Evolutionary conservation across 768 basidiomycete genomes (phyloP).

Genomic region (Termitomyces sp.): DNA sequence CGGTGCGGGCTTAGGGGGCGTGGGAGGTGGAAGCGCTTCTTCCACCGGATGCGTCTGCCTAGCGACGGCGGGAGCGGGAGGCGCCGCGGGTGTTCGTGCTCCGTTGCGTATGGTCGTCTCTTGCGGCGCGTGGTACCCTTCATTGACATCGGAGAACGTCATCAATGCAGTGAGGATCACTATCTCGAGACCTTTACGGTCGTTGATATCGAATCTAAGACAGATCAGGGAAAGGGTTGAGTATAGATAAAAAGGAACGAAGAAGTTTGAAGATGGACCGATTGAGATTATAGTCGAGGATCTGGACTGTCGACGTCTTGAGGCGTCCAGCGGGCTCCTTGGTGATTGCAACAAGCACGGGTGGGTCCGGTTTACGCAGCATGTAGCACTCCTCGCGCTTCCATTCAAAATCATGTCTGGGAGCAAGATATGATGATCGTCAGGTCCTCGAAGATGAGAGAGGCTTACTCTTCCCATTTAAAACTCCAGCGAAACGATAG

Average conservation of each 20-base stretch:
- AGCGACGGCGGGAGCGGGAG: background rate
- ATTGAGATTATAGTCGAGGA: constrained; percentile 82
- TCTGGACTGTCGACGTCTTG: constrained; percentile 62
- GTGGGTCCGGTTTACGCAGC: constrained; percentile 81
- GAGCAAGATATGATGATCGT: background rate
- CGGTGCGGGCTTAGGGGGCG: constrained; percentile 57
- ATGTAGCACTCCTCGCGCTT: constrained; percentile 79
- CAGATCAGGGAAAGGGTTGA: background rate
- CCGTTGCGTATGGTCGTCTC: constrained; percentile 4
- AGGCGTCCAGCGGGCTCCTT: constrained; percentile 67
- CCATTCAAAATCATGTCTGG: constrained; percentile 83
- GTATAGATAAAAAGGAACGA: background rate
- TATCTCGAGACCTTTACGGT: constrained; percentile 83
- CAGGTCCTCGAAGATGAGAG: background rate
- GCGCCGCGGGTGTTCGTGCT: background rate
- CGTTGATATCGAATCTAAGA: constrained; percentile 73
- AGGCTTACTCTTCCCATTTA: constrained; percentile 75
- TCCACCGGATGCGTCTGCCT: background rate
- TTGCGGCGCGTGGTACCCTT: constrained; percentile 38
- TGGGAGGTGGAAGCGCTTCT: constrained; percentile 29
- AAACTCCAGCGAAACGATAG: constrained; percentile 75
- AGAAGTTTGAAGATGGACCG: constrained; percentile 34
- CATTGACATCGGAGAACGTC: constrained; percentile 71
- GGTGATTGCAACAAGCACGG: constrained; percentile 77
- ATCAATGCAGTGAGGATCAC: constrained; percentile 70